A percentile compares a stretch with the other conserved stretches of the same genome.
These are phyloP conservation scores for Colletotrichum karsti DNA, from an alignment of 2,329 filamentous ascomycete species.

Conservation along the genomic window DNA sequence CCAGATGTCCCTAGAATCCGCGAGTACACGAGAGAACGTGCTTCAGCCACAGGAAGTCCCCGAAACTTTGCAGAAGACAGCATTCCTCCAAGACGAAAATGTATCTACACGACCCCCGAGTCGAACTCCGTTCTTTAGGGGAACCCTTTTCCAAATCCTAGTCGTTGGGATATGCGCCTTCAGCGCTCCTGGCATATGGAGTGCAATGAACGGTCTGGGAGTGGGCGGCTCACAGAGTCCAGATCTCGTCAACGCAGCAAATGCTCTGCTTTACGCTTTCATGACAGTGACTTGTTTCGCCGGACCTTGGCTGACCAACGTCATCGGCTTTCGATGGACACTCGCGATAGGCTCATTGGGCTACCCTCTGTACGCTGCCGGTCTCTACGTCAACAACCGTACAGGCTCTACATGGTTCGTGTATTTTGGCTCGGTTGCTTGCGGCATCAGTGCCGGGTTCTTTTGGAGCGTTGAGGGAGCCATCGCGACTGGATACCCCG, in stretches of 20 bases:
- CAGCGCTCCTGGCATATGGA: constrained; percentile 51
- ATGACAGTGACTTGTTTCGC: constrained; percentile 53
- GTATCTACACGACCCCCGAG: background rate
- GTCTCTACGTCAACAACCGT: constrained; percentile 64
- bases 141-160: constrained; percentile 47
- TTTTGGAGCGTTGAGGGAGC: constrained; percentile 77
- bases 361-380: constrained; percentile 71
- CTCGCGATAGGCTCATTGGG: constrained; percentile 57
- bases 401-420: constrained; percentile 55
- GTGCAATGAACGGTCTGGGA: constrained; percentile 47
- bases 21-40: too few relatives aligned
- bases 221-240: constrained; percentile 51
- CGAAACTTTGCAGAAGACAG: too few relatives aligned
- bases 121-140: constrained; percentile 33
- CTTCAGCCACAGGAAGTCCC: too few relatives aligned
- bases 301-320: constrained; percentile 45
- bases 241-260: constrained; percentile 52
- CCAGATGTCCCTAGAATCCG: too few relatives aligned
- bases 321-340: constrained; percentile 47
- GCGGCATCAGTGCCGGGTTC: constrained; percentile 69
- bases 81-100: background rate
- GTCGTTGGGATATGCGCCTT: constrained; percentile 49
- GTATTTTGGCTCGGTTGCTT: constrained; percentile 35
- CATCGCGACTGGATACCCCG: constrained; percentile 71
- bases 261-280: constrained; percentile 53